These are phyloP conservation scores for Leptodontidium sp. DNA, from an alignment of 2,329 filamentous ascomycete species.

Conservation along the genomic window DNA sequence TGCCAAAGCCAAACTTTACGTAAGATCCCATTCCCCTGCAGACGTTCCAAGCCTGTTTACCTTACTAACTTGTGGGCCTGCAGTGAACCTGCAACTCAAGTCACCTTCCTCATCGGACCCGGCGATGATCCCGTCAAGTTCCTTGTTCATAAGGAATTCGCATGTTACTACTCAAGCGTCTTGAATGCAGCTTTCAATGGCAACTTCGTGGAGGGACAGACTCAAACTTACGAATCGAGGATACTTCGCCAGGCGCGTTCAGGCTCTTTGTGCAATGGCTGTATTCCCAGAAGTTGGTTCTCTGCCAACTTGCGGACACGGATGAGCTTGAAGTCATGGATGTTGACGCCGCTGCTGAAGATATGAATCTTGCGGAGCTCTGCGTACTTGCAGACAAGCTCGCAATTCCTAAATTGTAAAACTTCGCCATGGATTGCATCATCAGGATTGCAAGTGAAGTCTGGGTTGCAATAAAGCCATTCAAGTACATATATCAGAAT, in stretches of 20 bases:
- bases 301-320: neutral
- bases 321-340: too few species aligned
- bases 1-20: neutral
- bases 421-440: neutral
- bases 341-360: neutral
- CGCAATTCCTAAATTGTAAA: neutral
- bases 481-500: neutral
- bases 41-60: neutral
- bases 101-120: slow-evolving; percentile 25
- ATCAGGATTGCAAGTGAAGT: neutral
- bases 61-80: neutral
- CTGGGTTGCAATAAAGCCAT: neutral
- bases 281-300: neutral
- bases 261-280: slow-evolving; percentile 7
- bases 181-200: slow-evolving; percentile 26
- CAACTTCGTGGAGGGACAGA: slow-evolving; percentile 26
- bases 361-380: neutral
- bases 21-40: neutral
- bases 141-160: slow-evolving; percentile 24
- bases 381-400: slow-evolving; percentile 1
- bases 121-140: neutral
- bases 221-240: slow-evolving; percentile 26
- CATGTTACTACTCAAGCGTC: slow-evolving; percentile 26
- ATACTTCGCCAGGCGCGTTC: neutral
- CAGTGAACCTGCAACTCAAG: neutral